Evolutionary conservation across 2,329 filamentous ascomycete species (phyloP), one percentile per base, ranked within the genome.

Genomic region (Aspergillus sp.): DNA sequence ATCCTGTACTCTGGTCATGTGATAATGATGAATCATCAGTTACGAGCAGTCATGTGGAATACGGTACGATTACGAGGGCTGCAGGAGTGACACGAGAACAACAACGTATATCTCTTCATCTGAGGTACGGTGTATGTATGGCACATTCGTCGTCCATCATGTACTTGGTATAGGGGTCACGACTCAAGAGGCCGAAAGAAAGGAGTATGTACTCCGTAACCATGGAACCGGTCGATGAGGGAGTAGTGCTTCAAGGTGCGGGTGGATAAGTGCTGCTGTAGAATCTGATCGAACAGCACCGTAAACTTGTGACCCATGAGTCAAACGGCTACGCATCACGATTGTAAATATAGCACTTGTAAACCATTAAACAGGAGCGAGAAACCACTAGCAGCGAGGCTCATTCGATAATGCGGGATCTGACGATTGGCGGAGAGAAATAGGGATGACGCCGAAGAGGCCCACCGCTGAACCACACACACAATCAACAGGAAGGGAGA

Each of bases 401-500:
- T 59, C 56, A 53, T 58, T 57, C 46, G 52, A 53, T 57, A 54
- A 56, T 50, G 54, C 48, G 51, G 61, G 61, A 62, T 59, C 58
- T 66, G 64, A 64, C 66, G 68, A 71, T 72, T 72, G 70, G 71
- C 61, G 68, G 61, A 61, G 66, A 56, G 63, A 66, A 68, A 70
- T 69, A 71, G 66, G 69, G 70, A 72, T 74, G 70, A 73, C 70
- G 70, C 68, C 67, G 65, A 64, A 61, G 37, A 56, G 71, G 71
- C 70, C 72, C 72, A 74, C 72, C 67, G 71, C 71, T 68, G 71
- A 75, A 72, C 71, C 72, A 73, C 70, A 73, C 67, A 71, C 67
- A 72, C 70, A 62, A 34, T 61, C 37, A 44, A 51, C 45, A 53
- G 41, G 50, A 56, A 42, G 40, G 24, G 33, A 40, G 34, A 44